A percentile compares a stretch with the other conserved stretches of the same genome.
Evolutionary conservation across 352 stramenopile genomes (phyloP).

Genomic region (Pythium brachiatum): DNA sequence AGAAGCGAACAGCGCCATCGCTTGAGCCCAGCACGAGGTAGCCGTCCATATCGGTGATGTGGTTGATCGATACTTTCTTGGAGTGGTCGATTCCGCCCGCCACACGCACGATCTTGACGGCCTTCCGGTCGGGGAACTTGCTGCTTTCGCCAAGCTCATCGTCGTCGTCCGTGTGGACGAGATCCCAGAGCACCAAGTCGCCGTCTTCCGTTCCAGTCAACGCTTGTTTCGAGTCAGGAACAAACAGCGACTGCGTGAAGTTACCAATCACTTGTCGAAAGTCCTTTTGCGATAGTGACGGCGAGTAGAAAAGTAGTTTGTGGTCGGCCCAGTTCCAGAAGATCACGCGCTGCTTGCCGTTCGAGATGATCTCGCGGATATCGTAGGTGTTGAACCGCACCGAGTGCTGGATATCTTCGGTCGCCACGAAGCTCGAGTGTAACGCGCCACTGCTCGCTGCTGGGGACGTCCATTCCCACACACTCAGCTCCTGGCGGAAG

Average conservation of each 20-base stretch:
- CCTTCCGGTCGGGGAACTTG: constrained; percentile 61
- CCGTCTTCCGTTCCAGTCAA: constrained; percentile 86
- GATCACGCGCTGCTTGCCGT: constrained; percentile 76
- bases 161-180: constrained; percentile 30
- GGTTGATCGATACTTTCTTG: constrained; percentile 51
- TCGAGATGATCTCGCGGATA: constrained; percentile 88
- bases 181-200: constrained; percentile 88
- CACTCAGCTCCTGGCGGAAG: constrained; percentile 73
- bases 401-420: constrained; percentile 67
- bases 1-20: constrained; percentile 91
- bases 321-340: constrained; percentile 90
- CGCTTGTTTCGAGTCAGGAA: constrained; percentile 80
- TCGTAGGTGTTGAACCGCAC: constrained; percentile 91
- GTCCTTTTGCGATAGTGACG: constrained; percentile 78
- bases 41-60: constrained; percentile 78
- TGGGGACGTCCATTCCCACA: constrained; percentile 87
- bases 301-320: constrained; percentile 80
- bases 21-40: constrained; percentile 89
- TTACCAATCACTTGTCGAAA: constrained; percentile 77
- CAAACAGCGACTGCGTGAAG: constrained; percentile 87
- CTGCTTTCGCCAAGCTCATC: constrained; percentile 10
- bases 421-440: constrained; percentile 68
- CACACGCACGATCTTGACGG: constrained; percentile 83
- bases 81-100: constrained; percentile 42
- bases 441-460: constrained; percentile 28